These are phyloP conservation scores for Talaromyces albobiverticillius DNA, from an alignment of 2,329 filamentous ascomycete species.

Conservation along the genomic window DNA sequence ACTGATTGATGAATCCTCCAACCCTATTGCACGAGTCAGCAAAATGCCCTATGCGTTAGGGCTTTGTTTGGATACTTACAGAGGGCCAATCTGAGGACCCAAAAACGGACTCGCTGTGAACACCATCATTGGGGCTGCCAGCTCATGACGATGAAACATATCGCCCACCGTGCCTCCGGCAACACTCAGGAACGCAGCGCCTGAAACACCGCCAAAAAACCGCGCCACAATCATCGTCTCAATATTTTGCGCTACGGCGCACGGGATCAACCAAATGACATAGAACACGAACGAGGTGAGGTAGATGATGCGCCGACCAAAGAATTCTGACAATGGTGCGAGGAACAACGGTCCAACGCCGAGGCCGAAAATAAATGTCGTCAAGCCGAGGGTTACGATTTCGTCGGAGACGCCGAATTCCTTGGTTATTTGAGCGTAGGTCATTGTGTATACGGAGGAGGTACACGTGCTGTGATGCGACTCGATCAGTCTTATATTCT, in stretches of 20 bases:
- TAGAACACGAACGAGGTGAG: conserved; percentile 71
- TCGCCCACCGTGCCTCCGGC: conserved; percentile 85
- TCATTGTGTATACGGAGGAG: conserved; percentile 84
- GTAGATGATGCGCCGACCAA: conserved; percentile 78
- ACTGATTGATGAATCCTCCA: conserved; percentile 80
- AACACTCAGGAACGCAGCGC: conserved; percentile 60
- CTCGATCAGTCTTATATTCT: background rate
- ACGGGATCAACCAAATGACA: conserved; percentile 75
- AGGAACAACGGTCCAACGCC: conserved; percentile 62
- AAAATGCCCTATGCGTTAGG: background rate
- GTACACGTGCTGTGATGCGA: conserved; percentile 65
- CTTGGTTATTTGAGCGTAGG: conserved; percentile 70
- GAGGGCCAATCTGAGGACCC: conserved; percentile 55
- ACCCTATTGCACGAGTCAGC: conserved; percentile 37
- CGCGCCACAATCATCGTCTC: conserved; percentile 72
- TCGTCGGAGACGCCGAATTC: conserved; percentile 71
- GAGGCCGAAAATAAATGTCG: conserved; percentile 78
- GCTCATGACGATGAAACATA: conserved; percentile 64
- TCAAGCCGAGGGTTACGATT: conserved; percentile 76
- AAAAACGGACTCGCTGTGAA: conserved; percentile 65
- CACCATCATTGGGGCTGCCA: conserved; percentile 82
- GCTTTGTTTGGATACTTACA: conserved; percentile 31
- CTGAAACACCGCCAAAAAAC: conserved; percentile 59
- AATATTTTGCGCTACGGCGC: conserved; percentile 78
- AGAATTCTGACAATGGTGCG: conserved; percentile 70